phyloP scores from a whole-genome alignment of 768 basidiomycete species.

The Rhodotorula kratochvilovae region DNA sequence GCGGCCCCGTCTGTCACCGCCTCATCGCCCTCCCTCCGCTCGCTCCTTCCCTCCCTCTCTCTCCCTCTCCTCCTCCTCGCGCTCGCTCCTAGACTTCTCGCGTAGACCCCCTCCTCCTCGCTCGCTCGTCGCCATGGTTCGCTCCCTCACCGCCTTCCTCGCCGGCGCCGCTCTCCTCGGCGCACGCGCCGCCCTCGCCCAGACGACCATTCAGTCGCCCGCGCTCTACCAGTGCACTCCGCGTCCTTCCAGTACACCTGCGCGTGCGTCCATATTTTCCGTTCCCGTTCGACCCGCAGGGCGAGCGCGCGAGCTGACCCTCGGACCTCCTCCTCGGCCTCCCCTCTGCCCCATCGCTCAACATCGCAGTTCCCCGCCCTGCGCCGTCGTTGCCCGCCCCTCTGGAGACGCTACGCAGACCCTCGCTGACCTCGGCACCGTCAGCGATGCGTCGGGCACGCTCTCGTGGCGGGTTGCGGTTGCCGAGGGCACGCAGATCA shows the following conservation, averaged over 20 bases:
- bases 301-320: neutral
- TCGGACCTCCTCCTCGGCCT: too few relatives aligned
- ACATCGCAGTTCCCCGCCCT: neutral
- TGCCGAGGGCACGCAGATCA: neutral
- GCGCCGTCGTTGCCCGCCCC: slow-evolving; percentile 7
- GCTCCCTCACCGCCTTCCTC: neutral
- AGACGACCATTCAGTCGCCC: neutral
- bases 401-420: neutral
- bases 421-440: neutral
- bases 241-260: slow-evolving; percentile 4
- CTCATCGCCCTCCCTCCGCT: too few relatives aligned
- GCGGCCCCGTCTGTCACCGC: too few relatives aligned
- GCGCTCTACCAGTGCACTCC: slow-evolving; percentile 6
- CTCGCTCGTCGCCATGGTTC: neutral
- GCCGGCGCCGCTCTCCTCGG: neutral
- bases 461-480: neutral
- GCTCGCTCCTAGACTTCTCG: neutral
- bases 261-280: neutral
- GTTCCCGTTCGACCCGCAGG: neutral
- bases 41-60: neutral
- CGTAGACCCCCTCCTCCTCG: too few relatives aligned
- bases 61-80: neutral
- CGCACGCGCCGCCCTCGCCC: neutral
- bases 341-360: neutral
- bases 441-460: neutral